These are phyloP conservation scores for Umbelopsis sp. DNA, from an alignment of 192 early-diverging fungal genomes.

Conservation along the genomic window DNA sequence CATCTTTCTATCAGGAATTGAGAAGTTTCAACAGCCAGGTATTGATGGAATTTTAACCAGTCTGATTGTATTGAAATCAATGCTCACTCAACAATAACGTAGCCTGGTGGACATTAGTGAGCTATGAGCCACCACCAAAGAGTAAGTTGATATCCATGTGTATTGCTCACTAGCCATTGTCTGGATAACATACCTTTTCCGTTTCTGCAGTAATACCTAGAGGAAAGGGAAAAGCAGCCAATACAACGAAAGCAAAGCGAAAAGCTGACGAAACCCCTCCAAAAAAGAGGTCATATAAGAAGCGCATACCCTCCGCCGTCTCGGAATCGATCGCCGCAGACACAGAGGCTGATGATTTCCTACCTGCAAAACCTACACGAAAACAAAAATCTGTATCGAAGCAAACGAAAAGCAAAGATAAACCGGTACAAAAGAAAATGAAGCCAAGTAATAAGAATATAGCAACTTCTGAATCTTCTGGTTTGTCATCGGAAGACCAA, in stretches of 20 bases:
- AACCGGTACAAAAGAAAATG: background rate
- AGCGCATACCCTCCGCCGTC: background rate
- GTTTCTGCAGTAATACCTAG: background rate
- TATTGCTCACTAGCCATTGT: no score
- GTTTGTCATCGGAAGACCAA: slow-evolving; percentile 22
- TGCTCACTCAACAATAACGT: slow-evolving; percentile 25
- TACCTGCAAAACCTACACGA: background rate
- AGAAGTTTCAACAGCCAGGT: slow-evolving; percentile 69
- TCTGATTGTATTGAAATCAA: slow-evolving; percentile 33
- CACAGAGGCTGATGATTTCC: background rate
- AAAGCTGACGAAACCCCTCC: background rate
- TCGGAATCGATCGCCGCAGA: background rate
- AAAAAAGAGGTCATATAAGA: slow-evolving; percentile 1
- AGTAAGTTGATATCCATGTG: slow-evolving; percentile 4
- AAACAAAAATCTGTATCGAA: background rate
- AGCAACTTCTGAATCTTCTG: slow-evolving; percentile 1
- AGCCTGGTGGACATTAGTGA: slow-evolving; percentile 56
- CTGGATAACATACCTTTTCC: background rate
- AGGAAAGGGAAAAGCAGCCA: background rate
- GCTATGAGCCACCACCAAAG: slow-evolving; percentile 50
- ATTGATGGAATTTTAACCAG: slow-evolving; percentile 30
- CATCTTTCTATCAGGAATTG: slow-evolving; percentile 76
- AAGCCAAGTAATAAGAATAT: background rate
- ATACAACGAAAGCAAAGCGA: slow-evolving; percentile 13
- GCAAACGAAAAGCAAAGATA: background rate